Percentiles rank a stretch among this genome's conserved stretches.
phyloP scores from a whole-genome alignment of 2,329 filamentous ascomycete species.

The Ophiocordyceps camponoti-floridani region DNA sequence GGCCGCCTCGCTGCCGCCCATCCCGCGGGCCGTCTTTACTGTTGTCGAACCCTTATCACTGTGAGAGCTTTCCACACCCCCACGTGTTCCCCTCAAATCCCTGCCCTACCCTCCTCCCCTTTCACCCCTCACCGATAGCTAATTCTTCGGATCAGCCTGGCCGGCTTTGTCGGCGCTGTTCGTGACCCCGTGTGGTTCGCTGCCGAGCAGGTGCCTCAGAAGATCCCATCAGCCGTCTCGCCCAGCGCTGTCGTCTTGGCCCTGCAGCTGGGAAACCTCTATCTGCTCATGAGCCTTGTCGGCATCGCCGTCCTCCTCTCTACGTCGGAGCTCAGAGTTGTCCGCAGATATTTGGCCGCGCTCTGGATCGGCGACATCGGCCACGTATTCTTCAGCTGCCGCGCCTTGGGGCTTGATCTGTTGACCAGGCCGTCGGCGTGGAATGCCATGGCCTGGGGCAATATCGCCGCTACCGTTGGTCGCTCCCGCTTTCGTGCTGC shows the following conservation, averaged over 20 bases:
- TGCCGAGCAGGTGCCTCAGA: conserved; percentile 35
- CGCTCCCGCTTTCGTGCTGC: not conserved
- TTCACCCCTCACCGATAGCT: conserved; percentile 3
- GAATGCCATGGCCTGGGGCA: conserved; percentile 59
- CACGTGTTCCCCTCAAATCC: not conserved
- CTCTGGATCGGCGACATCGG: conserved; percentile 49
- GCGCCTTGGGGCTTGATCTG: conserved; percentile 36
- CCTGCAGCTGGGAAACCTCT: conserved; percentile 52
- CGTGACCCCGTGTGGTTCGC: conserved; percentile 44
- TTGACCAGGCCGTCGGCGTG: conserved; percentile 36
- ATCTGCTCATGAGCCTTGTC: conserved; percentile 46
- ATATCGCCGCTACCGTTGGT: conserved; percentile 46
- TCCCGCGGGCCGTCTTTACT: conserved; percentile 50
- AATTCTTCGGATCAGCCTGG: conserved; percentile 25
- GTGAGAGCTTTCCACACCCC: conserved; percentile 22
- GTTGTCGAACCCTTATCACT: conserved; percentile 51
- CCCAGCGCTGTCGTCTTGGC: conserved; percentile 37
- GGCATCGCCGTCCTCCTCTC: conserved; percentile 46
- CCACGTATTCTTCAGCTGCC: conserved; percentile 43
- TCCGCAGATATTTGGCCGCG: conserved; percentile 48
- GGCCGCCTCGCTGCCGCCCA: conserved; percentile 41
- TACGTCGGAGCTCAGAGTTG: conserved; percentile 45
- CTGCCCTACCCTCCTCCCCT: not conserved
- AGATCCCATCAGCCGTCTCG: conserved; percentile 16
- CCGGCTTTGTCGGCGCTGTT: conserved; percentile 38